Base-by-base conservation (phyloP, 2,329 filamentous ascomycete species). In the Ophiostoma pallidulum region DNA sequence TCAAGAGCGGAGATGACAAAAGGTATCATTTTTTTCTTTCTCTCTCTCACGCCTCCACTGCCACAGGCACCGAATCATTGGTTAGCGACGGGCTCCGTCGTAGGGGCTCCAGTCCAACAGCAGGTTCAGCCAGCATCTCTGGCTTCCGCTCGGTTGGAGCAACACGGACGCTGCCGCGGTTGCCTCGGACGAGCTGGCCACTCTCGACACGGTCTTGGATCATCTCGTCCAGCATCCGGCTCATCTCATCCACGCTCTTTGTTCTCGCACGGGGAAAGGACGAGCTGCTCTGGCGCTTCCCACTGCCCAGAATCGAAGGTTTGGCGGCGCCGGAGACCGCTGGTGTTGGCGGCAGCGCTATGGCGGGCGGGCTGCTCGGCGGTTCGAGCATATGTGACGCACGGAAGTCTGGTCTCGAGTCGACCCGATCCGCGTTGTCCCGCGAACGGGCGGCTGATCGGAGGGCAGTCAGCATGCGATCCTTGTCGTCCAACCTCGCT, bases 161-260 rank as follows among this genome's bases (percentile, higher is more conserved):
- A 31, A 84, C 61, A 41, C 80, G 76, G 43, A 87, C 75, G 58
- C 81, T 87, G 35, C 82, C 84, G 51, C 82, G 72, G 44, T 68
- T 68, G 45, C 81, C 75, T 58, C 84, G 79, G 26, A 86, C 72
- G 19, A 87, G 67, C 47, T 86, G 79, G 19, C 85, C 86, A 45
- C 73, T 80, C 57, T 92, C 86, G 45, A 94, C 84, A 49, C 85
- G 80, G 60, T 91, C 86, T 60, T 90, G 85, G 51, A 96, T 92
- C 91, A 97, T 96, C 66, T 95, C 88, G 59, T 97, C 91, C 22
- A 96, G 75, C 69, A 96, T 89, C 58, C 82, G 80, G 56, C 86
- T 94, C 81, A 96, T 90, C 65, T 95, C 90, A 57, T 95, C 89
- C 29, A 92, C 84, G 55, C 85, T 87, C 68, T 76, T 80, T 12